Evolutionary conservation across 2,329 filamentous ascomycete species (phyloP).

Genomic region (Triangularia verruculosa): DNA sequence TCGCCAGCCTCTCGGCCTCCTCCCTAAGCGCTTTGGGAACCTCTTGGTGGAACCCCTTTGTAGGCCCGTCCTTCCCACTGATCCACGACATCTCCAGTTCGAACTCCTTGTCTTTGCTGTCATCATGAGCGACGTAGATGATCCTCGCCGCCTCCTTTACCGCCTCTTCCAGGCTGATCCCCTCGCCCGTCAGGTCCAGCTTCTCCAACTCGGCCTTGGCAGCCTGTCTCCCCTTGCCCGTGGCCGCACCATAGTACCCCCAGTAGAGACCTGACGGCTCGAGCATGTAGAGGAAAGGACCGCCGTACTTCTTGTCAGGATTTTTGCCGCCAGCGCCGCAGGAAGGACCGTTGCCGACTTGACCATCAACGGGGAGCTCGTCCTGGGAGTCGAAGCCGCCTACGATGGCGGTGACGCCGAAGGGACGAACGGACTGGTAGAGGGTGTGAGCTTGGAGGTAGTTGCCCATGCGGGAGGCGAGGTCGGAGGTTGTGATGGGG

Average conservation of each 20-base stretch:
- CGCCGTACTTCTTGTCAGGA: conserved; percentile 71
- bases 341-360: conserved; percentile 78
- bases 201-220: conserved; percentile 99
- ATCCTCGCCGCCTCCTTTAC: conserved; percentile 96
- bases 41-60: conserved; percentile 88
- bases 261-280: conserved; percentile 96
- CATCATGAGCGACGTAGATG: conserved; percentile 96
- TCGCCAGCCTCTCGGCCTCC: conserved; percentile 89
- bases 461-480: conserved; percentile 89
- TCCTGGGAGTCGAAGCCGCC: conserved; percentile 90
- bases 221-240: conserved; percentile 92
- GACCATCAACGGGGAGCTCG: conserved; percentile 81
- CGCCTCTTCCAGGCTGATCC: conserved; percentile 78
- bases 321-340: conserved; percentile 82
- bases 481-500: conserved; percentile 82
- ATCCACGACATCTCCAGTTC: conserved; percentile 99
- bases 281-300: conserved; percentile 96
- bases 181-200: conserved; percentile 74
- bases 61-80: conserved; percentile 78
- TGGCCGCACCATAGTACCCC: conserved; percentile 98
- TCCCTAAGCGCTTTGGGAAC: conserved; percentile 87
- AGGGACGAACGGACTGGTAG: conserved; percentile 93
- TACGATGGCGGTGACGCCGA: conserved; percentile 92
- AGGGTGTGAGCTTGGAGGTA: conserved; percentile 98
- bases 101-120: conserved; percentile 99